Evolutionary conservation across 371 early-diverging fungal species (phyloP).

Genomic region (Rhizopus delemar): DNA sequence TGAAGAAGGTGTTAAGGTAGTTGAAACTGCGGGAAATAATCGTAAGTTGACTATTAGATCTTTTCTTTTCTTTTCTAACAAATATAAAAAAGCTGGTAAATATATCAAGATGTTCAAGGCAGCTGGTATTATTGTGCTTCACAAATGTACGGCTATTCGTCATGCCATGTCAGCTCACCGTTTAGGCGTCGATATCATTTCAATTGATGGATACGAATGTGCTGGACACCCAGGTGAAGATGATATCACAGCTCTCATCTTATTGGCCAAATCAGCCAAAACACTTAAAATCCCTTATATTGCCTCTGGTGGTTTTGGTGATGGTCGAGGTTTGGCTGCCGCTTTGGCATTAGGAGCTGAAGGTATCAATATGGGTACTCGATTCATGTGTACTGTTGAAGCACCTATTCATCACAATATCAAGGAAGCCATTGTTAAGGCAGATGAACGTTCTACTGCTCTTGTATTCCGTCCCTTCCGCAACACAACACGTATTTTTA

Average conservation of each 20-base stretch:
- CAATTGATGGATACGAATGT: slow-evolving; percentile 82
- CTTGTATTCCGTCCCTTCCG: slow-evolving; percentile 78
- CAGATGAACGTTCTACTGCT: slow-evolving; percentile 67
- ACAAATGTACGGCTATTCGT: slow-evolving; percentile 80
- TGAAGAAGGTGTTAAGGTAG: slow-evolving; percentile 79
- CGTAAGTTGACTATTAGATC: slow-evolving; percentile 40
- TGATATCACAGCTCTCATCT: slow-evolving; percentile 71
- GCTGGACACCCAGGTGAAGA: slow-evolving; percentile 88
- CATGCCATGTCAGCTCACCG: slow-evolving; percentile 71
- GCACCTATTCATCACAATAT: slow-evolving; percentile 72
- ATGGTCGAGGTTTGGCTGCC: slow-evolving; percentile 71
- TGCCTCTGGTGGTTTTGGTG: slow-evolving; percentile 82
- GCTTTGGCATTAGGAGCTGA: slow-evolving; percentile 75
- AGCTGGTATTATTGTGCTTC: slow-evolving; percentile 72
- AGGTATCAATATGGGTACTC: slow-evolving; percentile 77
- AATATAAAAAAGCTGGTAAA: slow-evolving; percentile 48
- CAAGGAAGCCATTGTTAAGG: slow-evolving; percentile 74
- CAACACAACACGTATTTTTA: slow-evolving; percentile 79
- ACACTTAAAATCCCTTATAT: slow-evolving; percentile 66
- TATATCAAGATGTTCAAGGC: slow-evolving; percentile 76
- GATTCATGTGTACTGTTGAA: slow-evolving; percentile 82
- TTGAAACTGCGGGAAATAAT: slow-evolving; percentile 71
- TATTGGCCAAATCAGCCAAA: slow-evolving; percentile 74
- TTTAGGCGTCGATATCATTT: slow-evolving; percentile 65
- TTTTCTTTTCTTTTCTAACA: background rate